Evolutionary conservation across 2,329 filamentous ascomycete genomes (phyloP), one percentile per base, ranked within the genome.

Genomic region (Aspergillus caelatus): DNA sequence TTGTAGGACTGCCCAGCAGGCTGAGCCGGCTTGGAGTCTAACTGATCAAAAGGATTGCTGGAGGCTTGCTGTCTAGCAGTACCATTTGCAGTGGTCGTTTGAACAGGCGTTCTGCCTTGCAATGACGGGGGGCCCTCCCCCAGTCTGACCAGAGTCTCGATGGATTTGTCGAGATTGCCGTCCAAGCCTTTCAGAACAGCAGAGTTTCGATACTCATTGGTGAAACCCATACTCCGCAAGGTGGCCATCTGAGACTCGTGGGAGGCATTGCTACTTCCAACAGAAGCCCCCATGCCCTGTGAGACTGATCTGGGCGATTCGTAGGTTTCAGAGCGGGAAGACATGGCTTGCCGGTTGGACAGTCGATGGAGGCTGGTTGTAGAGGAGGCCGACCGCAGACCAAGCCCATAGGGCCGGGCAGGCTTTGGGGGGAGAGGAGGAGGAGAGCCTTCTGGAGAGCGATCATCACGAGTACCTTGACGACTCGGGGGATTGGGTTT

Each of bases 161-260:
- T 88, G 0, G 94, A 89, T 76, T 88, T 90, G 70, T 97, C 93
- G 62, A 99, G 75, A 73, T 95, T 94, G 4, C 94, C 94, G 72
- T 91, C 89, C 34, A 96, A 85, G 3, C 91, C 91, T 74, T 93
- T 94, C 21, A 99, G 81, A 30, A 97, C 88, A 58, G 90, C 88
- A 5, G 88, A 84, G 73, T 97, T 98, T 63, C 91, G 88, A 70
- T 90, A 91, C 48, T 90, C 88, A 74, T 99, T 93, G 4, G 82
- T 83, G 72, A 99, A 99, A 0, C 95, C 95, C 93, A 98, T 96
- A 62, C 97, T 93, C 61, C 89, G 87, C 62, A 99, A 80, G 58
- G 88, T 89, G 3, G 84, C 83, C 75, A 98, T 79, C 76, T 98
- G 98, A 57, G 85, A 84, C 50, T 96, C 92, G 60, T 89, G 84